Evolutionary conservation across 768 basidiomycete genomes (phyloP).

Genomic region (Lentinula sp.): DNA sequence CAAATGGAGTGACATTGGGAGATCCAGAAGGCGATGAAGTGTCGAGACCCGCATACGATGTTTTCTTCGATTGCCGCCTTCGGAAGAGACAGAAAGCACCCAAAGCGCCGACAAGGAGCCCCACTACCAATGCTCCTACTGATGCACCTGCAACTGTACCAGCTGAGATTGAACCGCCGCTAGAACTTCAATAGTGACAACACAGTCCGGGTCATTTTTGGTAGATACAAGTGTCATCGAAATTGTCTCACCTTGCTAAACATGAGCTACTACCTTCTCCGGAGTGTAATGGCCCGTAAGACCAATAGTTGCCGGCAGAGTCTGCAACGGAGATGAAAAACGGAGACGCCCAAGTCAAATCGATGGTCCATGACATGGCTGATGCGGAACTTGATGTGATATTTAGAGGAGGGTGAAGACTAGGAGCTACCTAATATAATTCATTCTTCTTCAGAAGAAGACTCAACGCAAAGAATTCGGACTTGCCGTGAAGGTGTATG

Average conservation of each 20-base stretch:
- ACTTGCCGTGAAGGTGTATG: conserved; percentile 51
- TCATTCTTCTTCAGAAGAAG: not conserved
- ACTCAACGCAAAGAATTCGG: not conserved
- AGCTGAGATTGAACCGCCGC: conserved; percentile 7
- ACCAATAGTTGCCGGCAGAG: conserved; percentile 43
- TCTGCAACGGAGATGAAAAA: conserved; percentile 56
- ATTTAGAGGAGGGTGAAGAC: conserved; percentile 56
- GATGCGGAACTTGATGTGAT: conserved; percentile 37
- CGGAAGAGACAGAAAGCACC: conserved; percentile 27
- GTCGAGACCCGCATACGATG: conserved; percentile 20
- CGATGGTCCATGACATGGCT: conserved; percentile 55
- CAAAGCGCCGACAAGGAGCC: conserved; percentile 26
- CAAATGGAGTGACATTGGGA: not conserved
- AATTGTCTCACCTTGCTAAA: conserved; percentile 20
- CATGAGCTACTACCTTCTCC: conserved; percentile 37
- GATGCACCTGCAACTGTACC: conserved; percentile 28
- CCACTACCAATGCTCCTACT: conserved; percentile 32
- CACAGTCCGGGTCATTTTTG: not conserved
- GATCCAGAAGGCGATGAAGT: conserved; percentile 15
- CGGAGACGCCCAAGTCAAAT: conserved; percentile 41
- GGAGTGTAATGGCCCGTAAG: conserved; percentile 53
- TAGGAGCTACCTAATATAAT: conserved; percentile 44
- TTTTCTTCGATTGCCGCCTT: conserved; percentile 17
- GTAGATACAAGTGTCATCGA: not conserved
- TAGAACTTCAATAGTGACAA: not conserved